Percentiles rank a stretch among this genome's conserved stretches.
Conservation (phyloP, 768 basidiomycete genomes). For the Tulasnella sp. region DNA sequence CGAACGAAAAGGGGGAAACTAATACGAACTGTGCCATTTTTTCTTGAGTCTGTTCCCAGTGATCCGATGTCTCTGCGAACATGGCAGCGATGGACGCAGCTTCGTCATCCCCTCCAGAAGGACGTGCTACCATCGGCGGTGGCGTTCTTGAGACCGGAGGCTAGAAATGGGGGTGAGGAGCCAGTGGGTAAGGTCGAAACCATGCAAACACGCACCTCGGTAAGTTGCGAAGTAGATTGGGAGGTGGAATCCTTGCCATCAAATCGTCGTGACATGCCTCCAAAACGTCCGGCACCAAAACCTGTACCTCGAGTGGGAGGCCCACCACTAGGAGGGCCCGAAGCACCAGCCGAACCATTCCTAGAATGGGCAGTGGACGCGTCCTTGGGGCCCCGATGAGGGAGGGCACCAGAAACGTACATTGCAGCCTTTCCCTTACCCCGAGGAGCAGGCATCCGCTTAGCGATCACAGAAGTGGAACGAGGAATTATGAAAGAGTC, state of each 20-base stretch:
- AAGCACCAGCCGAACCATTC: neutral
- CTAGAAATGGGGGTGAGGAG: neutral
- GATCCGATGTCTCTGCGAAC: conserved; percentile 85
- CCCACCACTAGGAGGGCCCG: neutral
- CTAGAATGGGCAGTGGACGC: neutral
- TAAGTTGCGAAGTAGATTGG: neutral
- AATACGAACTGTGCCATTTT: conserved; percentile 97
- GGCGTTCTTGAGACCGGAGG: neutral
- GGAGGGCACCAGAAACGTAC: conserved; percentile 44
- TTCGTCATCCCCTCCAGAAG: conserved; percentile 50
- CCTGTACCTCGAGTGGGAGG: neutral
- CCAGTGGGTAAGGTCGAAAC: neutral
- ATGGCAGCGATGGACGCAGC: conserved; percentile 96
- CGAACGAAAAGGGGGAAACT: conserved; percentile 26
- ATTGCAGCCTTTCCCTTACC: conserved; percentile 73
- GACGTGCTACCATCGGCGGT: neutral
- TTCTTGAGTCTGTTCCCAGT: conserved; percentile 98
- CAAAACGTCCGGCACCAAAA: conserved; percentile 7
- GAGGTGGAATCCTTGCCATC: conserved; percentile 74
- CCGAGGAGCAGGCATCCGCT: conserved; percentile 70
- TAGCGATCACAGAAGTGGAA: conserved; percentile 87
- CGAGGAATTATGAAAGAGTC: conserved; percentile 86
- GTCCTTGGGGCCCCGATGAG: neutral
- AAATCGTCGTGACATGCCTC: conserved; percentile 69
- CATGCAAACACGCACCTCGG: conserved; percentile 16